These are phyloP conservation scores for Lyophyllum semitale DNA, from an alignment of 768 basidiomycete genomes.

Conservation along the genomic window DNA sequence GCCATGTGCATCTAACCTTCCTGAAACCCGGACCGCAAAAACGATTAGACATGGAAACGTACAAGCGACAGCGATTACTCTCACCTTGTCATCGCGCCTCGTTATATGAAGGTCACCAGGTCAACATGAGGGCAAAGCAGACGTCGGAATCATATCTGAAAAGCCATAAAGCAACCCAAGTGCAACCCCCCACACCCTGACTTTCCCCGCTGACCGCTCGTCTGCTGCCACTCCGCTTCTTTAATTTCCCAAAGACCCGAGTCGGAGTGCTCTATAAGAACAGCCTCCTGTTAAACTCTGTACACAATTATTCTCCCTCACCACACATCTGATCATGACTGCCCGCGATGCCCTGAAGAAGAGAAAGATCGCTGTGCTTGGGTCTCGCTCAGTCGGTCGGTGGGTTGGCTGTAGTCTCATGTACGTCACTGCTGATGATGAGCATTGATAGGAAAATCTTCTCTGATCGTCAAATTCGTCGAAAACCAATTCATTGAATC, in stretches of 20 bases:
- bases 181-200: constrained; percentile 15
- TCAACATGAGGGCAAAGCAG: constrained; percentile 1
- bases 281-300: background rate
- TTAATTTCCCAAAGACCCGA: constrained; percentile 10
- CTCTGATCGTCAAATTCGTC: constrained; percentile 84
- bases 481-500: constrained; percentile 84
- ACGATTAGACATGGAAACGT: constrained; percentile 13
- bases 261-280: constrained; percentile 12
- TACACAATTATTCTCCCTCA: constrained; percentile 17
- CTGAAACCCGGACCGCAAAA: constrained; percentile 2
- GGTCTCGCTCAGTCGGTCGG: constrained; percentile 84
- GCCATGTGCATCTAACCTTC: no score
- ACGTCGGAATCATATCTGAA: background rate
- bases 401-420: constrained; percentile 19
- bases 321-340: constrained; percentile 32
- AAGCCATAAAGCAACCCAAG: constrained; percentile 9
- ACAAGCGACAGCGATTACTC: constrained; percentile 16
- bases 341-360: constrained; percentile 48
- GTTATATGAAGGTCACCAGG: constrained; percentile 17
- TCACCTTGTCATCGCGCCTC: constrained; percentile 10
- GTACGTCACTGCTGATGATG: constrained; percentile 14
- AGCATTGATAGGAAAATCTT: constrained; percentile 77
- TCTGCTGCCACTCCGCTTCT: background rate
- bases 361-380: constrained; percentile 83
- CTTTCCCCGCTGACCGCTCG: background rate